Percentiles rank a stretch among this genome's conserved stretches.
Conservation (phyloP, 208 protist species). For the Jaenimonas drosophilae region DNA sequence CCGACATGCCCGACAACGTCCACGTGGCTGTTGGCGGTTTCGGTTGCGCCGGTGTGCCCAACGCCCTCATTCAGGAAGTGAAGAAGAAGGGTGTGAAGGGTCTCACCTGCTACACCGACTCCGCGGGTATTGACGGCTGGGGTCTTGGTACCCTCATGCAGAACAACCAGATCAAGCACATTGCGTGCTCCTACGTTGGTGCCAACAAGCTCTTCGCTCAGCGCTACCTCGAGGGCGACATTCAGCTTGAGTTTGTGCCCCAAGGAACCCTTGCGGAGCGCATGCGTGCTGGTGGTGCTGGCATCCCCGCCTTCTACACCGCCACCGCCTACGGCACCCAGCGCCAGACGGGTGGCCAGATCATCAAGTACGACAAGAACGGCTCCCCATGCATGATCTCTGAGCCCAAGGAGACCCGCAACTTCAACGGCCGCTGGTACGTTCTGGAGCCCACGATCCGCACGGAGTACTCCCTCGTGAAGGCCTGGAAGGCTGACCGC, state of each 20-base stretch:
- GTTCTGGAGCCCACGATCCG: conserved; percentile 88
- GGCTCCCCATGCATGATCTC: conserved; percentile 4
- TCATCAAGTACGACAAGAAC: conserved; percentile 24
- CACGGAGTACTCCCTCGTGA: conserved; percentile 91
- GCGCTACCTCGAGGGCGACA: conserved; percentile 91
- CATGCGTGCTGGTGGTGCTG: conserved; percentile 92
- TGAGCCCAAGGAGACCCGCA: conserved; percentile 75
- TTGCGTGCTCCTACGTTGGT: conserved; percentile 94
- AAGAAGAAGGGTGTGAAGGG: conserved; percentile 78
- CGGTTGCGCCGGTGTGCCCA: conserved; percentile 92
- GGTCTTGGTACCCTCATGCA: conserved; percentile 94
- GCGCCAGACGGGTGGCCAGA: conserved; percentile 73
- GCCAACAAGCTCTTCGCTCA: conserved; percentile 94
- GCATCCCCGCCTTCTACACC: conserved; percentile 97
- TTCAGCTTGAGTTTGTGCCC: conserved; percentile 95
- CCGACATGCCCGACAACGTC: conserved; percentile 55
- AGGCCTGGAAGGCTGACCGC: conserved; percentile 92
- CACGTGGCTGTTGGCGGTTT: conserved; percentile 92
- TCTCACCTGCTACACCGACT: conserved; percentile 93
- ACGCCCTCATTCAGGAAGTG: conserved; percentile 89
- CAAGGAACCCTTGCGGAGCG: conserved; percentile 95
- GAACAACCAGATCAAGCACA: conserved; percentile 81
- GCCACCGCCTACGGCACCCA: conserved; percentile 92
- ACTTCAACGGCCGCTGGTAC: conserved; percentile 88
- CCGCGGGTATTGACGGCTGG: conserved; percentile 93